Percentiles rank a stretch among this genome's conserved stretches.
Evolutionary conservation across 192 early-diverging fungal species (phyloP).

Genomic region (Thoreauomyces humboldtii): DNA sequence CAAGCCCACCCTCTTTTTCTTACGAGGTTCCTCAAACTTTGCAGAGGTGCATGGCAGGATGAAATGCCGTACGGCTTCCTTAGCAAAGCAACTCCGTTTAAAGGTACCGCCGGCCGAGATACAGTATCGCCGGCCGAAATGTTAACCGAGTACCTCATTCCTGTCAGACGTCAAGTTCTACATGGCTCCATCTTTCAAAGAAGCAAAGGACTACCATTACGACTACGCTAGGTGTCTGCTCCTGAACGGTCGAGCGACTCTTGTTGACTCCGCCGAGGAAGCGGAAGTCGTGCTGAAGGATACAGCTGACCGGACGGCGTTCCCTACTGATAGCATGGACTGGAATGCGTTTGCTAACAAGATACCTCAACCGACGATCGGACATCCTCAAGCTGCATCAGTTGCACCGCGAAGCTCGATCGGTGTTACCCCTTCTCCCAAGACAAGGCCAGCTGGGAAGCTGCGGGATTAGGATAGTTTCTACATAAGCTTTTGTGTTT

Average conservation of each 20-base stretch:
- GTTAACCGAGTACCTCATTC: no score
- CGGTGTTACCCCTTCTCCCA: no score
- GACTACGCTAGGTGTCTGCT: neutral
- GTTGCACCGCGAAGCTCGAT: no score
- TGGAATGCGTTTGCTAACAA: neutral
- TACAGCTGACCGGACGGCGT: neutral
- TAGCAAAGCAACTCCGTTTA: neutral
- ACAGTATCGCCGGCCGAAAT: no score
- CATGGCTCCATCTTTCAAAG: neutral
- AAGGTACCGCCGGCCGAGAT: no score
- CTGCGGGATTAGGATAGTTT: no score
- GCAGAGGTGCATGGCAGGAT: neutral
- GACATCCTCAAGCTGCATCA: no score
- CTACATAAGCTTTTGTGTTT: no score
- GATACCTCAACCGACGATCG: conserved; percentile 1
- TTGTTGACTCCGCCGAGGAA: neutral
- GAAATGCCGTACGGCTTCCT: neutral
- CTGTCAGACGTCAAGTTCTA: no score
- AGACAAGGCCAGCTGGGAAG: no score
- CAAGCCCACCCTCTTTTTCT: no score
- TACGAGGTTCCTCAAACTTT: no score
- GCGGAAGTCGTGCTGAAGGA: conserved; percentile 2
- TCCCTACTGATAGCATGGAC: neutral
- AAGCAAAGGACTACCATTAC: neutral
- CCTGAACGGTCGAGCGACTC: neutral